Base-by-base conservation (phyloP, 2,329 filamentous ascomycete species). In the Dactylellina parvicollis region DNA sequence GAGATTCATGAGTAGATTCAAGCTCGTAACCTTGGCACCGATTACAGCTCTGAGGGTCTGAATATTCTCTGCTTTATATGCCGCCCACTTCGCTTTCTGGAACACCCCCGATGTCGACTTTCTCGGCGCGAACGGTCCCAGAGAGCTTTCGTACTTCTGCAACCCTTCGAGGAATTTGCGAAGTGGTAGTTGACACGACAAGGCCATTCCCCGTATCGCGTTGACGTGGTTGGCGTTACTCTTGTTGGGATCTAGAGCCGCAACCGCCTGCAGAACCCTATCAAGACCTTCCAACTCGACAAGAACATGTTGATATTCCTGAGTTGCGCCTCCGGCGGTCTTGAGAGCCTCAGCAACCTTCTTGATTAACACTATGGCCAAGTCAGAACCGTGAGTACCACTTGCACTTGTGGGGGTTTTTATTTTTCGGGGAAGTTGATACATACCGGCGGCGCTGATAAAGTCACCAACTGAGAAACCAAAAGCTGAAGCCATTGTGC, bases 41-140 rank as follows among this genome's bases (percentile, higher is more conserved):
- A 47, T 47, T 4, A 18, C 16, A 26, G 44, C 44, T 24, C 20
- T 47, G 8, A 47, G 10, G 5, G 44, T n/a, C 16, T 47, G 12
- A 10, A 24, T n/a, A n/a, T 24, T 47, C 5, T 47, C 44, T n/a
- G 44, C 10, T 26, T 47, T 18, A n/a, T 47, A n/a, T n/a, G n/a
- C 7, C 44, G 44, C 44, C 44, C 44, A 47, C 24, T 47, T 47
- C 44, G 44, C 18, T 47, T 47, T 47, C 44, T 26, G 18, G 22
- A 47, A 26, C 9, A 18, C 20, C n/a, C 36, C 36, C n/a, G 36
- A 40, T 16, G n/a, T 16, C 8, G 44, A 22, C 3, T 12, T 47
- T 24, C n/a, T 24, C 20, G 44, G 8, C 20, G 44, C 44, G 20
- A 47, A 24, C 7, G 12, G 44, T n/a, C 44, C 44, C 8, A 47